These are phyloP conservation scores for Barnettozyma sucrosica DNA, from an alignment of 805 yeast species.

Conservation along the genomic window DNA sequence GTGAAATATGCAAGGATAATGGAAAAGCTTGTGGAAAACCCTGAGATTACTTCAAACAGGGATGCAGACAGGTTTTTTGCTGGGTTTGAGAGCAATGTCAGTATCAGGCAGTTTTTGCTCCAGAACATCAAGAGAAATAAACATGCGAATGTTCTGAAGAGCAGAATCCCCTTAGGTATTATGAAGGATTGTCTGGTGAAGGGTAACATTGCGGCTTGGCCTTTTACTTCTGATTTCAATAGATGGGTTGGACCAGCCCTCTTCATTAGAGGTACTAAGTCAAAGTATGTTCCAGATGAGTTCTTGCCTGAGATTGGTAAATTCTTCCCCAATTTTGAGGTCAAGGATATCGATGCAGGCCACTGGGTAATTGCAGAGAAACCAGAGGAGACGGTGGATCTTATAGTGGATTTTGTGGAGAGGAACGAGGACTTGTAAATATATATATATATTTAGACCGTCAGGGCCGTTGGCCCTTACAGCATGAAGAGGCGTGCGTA, in stretches of 20 bases:
- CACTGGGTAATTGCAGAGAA: conserved; percentile 92
- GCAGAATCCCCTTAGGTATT: conserved; percentile 61
- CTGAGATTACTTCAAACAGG: conserved; percentile 41
- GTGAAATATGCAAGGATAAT: conserved; percentile 61
- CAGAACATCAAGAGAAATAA: conserved; percentile 54
- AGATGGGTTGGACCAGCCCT: conserved; percentile 69
- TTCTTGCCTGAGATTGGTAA: conserved; percentile 63
- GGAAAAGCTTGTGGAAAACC: conserved; percentile 46
- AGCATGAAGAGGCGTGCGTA: too few species aligned
- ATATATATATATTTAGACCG: too few species aligned
- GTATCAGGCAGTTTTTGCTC: conserved; percentile 70
- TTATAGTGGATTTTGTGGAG: conserved; percentile 58
- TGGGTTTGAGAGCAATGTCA: conserved; percentile 51
- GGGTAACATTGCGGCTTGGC: conserved; percentile 72
- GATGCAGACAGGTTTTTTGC: conserved; percentile 65
- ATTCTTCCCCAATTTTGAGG: conserved; percentile 73
- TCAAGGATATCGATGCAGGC: conserved; percentile 74
- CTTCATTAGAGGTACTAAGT: conserved; percentile 73
- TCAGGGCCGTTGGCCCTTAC: too few species aligned
- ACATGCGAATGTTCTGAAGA: conserved; percentile 28
- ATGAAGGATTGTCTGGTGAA: conserved; percentile 59
- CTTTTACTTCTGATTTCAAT: conserved; percentile 47
- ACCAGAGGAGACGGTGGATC: conserved; percentile 66
- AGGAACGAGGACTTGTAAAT: conserved; percentile 28
- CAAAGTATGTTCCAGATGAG: conserved; percentile 80